These are phyloP conservation scores for Mucor mucedo DNA, from an alignment of 371 early-diverging fungal genomes.

Conservation along the genomic window DNA sequence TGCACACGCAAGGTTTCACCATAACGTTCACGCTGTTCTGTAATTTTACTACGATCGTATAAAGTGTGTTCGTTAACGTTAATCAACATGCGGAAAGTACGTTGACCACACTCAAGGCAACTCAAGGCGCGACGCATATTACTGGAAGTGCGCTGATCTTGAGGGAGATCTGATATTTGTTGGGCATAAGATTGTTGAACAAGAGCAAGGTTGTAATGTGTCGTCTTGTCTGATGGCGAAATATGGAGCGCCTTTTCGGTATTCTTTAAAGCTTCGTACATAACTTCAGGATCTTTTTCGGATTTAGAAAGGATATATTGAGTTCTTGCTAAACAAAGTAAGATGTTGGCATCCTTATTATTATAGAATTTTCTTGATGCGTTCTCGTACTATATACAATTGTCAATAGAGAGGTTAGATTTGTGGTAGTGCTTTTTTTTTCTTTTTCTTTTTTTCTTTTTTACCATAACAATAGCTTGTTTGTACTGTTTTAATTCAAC, in stretches of 20 bases:
- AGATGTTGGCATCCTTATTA: slow-evolving; percentile 62
- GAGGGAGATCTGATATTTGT: slow-evolving; percentile 72
- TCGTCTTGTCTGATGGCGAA: slow-evolving; percentile 66
- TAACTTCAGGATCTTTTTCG: slow-evolving; percentile 69
- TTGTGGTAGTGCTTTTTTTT: no score
- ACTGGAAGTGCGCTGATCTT: slow-evolving; percentile 59
- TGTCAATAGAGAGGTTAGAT: neutral
- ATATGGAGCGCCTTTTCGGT: slow-evolving; percentile 62
- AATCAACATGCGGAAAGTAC: slow-evolving; percentile 58
- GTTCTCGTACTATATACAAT: slow-evolving; percentile 64
- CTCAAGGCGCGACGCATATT: slow-evolving; percentile 63
- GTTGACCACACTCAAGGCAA: slow-evolving; percentile 64
- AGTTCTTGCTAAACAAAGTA: slow-evolving; percentile 79
- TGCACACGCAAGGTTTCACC: slow-evolving; percentile 67
- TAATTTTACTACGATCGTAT: slow-evolving; percentile 68
- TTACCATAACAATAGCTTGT: slow-evolving; percentile 70
- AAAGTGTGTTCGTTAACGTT: slow-evolving; percentile 58
- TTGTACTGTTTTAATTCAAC: slow-evolving; percentile 76
- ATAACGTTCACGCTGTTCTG: slow-evolving; percentile 67
- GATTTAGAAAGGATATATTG: slow-evolving; percentile 80
- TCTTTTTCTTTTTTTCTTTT: no score
- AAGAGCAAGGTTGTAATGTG: slow-evolving; percentile 80
- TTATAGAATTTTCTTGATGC: slow-evolving; percentile 59
- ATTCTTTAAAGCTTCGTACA: slow-evolving; percentile 69
- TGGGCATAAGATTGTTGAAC: slow-evolving; percentile 86